phyloP scores from a whole-genome alignment of 352 stramenopile genomes.

The Hyaloperonospora brassicae region DNA sequence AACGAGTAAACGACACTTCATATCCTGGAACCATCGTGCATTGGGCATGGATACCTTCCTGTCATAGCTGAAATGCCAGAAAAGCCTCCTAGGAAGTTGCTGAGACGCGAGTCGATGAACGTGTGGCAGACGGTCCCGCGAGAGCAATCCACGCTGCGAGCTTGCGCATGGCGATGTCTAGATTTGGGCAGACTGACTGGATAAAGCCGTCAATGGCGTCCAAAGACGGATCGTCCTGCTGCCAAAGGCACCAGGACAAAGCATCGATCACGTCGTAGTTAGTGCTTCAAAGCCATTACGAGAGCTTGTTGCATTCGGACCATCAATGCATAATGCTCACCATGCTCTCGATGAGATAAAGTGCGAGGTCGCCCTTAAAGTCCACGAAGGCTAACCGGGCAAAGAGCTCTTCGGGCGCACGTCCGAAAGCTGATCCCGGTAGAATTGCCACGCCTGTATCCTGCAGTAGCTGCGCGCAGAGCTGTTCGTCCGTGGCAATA shows the following conservation, averaged over 20 bases:
- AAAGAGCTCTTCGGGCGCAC: constrained; percentile 67
- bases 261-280: constrained; percentile 2
- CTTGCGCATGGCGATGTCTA: constrained; percentile 77
- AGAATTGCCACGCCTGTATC: constrained; percentile 83
- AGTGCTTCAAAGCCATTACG: constrained; percentile 9
- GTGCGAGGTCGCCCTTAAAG: constrained; percentile 81
- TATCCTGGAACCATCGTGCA: too few relatives aligned
- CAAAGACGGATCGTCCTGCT: constrained; percentile 60
- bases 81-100: constrained; percentile 6
- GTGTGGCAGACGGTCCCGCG: constrained; percentile 16
- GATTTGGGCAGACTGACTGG: constrained; percentile 81
- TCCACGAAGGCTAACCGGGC: constrained; percentile 80
- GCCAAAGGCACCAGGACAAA: constrained; percentile 11
- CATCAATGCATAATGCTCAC: constrained; percentile 24
- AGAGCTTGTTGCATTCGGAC: not conserved
- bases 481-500: constrained; percentile 63
- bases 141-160: constrained; percentile 60
- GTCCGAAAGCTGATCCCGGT: constrained; percentile 75
- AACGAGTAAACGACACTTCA: too few relatives aligned
- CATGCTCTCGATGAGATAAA: constrained; percentile 85
- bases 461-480: constrained; percentile 69
- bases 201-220: constrained; percentile 80
- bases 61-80: not conserved
- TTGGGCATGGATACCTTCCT: not conserved
- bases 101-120: constrained; percentile 9